Base-by-base conservation (phyloP, 306 rosid genomes). In the Cucurbita maxima region DNA sequence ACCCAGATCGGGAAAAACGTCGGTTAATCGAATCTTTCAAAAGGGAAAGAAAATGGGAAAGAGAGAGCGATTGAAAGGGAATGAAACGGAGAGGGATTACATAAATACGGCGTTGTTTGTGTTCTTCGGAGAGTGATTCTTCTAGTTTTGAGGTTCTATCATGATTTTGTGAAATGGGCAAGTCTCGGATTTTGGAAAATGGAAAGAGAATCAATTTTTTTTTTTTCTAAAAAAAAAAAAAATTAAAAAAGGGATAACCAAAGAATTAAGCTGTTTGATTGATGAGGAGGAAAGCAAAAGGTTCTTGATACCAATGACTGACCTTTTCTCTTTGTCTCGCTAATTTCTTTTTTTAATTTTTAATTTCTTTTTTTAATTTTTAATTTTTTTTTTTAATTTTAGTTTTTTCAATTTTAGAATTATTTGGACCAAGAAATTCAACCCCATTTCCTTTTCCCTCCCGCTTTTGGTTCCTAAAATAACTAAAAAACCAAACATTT, bases 381-480 rank as follows among this genome's bases (percentile, higher is more conserved):
- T 22, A 40, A 11, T 1, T 40, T 58, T 4, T 16, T 48, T 53
- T 74, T 25, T 25, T 25, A 25, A 19, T 36, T 40, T 36, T 45
- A 70, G 36, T 4, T 58, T 45, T 30, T 73, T 37, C 47, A 57
- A 37, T 75, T 73, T 6, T 38, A 25, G 44, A 43, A 71, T 12
- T 34, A 79, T 83, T 84, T 82, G 84, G 80, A 85, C 58, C 76
- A 73, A 71, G 67, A 60, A 71, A 74, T 82, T 80, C 80, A 83
- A 85, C 75, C 75, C 58, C 89, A 56, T 67, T 79, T 80, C 36
- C 75, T 16, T 54, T 73, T 56, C 83, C 58, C 34, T 84, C 81
- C 92, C 96, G 89, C 59, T 53, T 84, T 86, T 64, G 75, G 84
- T 86, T 88, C 93, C 96, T 86, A 76, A 73, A 70, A 25, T 30